These are phyloP conservation scores for Trypethelium eluteriae DNA, from an alignment of 495 filamentous ascomycete genomes.

Conservation along the genomic window DNA sequence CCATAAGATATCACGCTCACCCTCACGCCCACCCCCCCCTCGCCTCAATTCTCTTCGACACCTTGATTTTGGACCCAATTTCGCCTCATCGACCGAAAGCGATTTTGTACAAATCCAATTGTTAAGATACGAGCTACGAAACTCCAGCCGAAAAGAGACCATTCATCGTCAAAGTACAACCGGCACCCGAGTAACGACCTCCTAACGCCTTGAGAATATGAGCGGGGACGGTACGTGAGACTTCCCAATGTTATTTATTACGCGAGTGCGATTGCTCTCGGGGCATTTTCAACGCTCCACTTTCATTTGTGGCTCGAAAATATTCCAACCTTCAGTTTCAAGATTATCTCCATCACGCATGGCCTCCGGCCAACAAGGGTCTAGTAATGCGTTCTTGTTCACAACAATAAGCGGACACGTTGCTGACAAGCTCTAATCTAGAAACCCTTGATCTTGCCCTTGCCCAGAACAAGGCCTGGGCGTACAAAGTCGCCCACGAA, in stretches of 20 bases:
- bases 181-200: background rate
- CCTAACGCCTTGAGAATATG: slow-evolving; percentile 3
- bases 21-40: no score
- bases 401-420: background rate
- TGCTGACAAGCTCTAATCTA: background rate
- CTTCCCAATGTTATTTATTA: background rate
- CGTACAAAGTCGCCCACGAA: slow-evolving; percentile 16
- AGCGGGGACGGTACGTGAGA: slow-evolving; percentile 9
- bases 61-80: no score
- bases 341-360: background rate
- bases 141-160: background rate
- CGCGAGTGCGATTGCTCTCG: background rate
- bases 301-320: background rate
- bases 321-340: background rate
- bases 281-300: background rate
- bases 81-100: no score
- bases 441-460: slow-evolving; percentile 14
- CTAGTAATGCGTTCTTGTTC: background rate
- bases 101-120: background rate
- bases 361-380: background rate
- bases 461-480: slow-evolving; percentile 24
- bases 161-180: background rate
- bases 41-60: no score
- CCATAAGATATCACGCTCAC: no score
- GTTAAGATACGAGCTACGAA: background rate